A percentile compares a stretch with the other conserved stretches of the same genome.
These are phyloP conservation scores for Coriaria nepalensis DNA, from an alignment of 306 rosid genomes.

Conservation along the genomic window DNA sequence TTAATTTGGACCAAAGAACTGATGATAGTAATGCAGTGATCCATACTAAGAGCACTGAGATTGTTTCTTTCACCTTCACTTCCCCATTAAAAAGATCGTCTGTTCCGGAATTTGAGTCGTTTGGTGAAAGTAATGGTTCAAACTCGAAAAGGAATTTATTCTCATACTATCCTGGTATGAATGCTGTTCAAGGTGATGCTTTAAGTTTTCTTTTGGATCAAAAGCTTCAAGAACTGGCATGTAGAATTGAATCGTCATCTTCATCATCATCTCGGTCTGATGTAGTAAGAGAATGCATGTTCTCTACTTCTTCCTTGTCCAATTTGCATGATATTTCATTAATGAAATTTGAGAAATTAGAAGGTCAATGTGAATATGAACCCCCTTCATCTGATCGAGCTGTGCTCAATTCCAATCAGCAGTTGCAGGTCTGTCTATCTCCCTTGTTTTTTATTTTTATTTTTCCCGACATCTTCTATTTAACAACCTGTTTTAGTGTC, in stretches of 20 bases:
- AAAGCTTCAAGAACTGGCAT: conserved; percentile 68
- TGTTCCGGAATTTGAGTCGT: conserved; percentile 22
- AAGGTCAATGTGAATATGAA: conserved; percentile 7
- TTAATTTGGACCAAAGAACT: conserved; percentile 20
- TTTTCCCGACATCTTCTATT: background rate
- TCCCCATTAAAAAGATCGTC: conserved; percentile 56
- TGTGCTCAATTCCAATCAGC: conserved; percentile 21
- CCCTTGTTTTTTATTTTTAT: conserved; percentile 7
- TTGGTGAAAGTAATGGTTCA: conserved; percentile 25
- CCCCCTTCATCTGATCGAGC: conserved; percentile 26
- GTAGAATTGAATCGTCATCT: conserved; percentile 24
- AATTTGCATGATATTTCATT: conserved; percentile 22
- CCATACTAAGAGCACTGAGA: conserved; percentile 32
- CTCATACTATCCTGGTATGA: conserved; percentile 32
- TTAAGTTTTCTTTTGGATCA: conserved; percentile 69
- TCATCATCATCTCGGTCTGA: conserved; percentile 22
- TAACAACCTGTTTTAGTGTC: too few relatives aligned
- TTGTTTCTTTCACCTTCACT: conserved; percentile 79
- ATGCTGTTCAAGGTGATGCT: conserved; percentile 42
- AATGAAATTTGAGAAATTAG: conserved; percentile 9
- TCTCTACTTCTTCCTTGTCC: conserved; percentile 32
- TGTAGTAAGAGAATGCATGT: conserved; percentile 25
- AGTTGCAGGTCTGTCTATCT: conserved; percentile 42
- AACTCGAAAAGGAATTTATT: conserved; percentile 12
- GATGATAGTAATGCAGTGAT: conserved; percentile 17